phyloP scores from a whole-genome alignment of 306 rosid species.

The Ceratonia siliqua region DNA sequence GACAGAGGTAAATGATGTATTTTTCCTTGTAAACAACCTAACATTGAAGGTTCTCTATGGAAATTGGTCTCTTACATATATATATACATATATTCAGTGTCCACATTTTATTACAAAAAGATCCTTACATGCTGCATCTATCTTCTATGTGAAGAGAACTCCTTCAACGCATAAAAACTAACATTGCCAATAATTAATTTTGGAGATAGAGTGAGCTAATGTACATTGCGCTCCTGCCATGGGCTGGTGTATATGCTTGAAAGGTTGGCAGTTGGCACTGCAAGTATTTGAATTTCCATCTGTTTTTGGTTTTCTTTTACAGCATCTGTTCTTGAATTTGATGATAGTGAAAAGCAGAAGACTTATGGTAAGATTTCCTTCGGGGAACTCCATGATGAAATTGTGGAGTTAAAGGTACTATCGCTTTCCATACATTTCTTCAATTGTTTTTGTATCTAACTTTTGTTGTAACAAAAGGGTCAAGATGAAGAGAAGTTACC shows the following conservation, averaged over 20 bases:
- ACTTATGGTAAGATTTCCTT: slow-evolving; percentile 65
- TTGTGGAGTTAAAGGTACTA: slow-evolving; percentile 71
- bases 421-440: neutral
- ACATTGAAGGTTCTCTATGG: neutral
- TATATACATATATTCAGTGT: slow-evolving; percentile 7
- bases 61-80: slow-evolving; percentile 13
- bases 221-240: neutral
- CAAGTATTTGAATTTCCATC: neutral
- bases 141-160: slow-evolving; percentile 1
- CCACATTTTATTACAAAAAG: neutral
- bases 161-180: slow-evolving; percentile 4
- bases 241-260: neutral
- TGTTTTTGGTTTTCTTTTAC: neutral
- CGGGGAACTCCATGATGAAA: slow-evolving; percentile 58
- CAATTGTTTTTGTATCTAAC: neutral
- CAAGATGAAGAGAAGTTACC: neutral
- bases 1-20: neutral
- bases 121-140: slow-evolving; percentile 2
- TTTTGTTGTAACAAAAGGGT: neutral
- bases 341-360: slow-evolving; percentile 61
- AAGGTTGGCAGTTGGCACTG: neutral
- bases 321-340: slow-evolving; percentile 66
- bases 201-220: neutral
- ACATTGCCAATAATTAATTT: neutral
- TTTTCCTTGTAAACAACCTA: neutral